Base-by-base conservation (phyloP, 1,284 basidiomycete species). In the Sutorius eximius region DNA sequence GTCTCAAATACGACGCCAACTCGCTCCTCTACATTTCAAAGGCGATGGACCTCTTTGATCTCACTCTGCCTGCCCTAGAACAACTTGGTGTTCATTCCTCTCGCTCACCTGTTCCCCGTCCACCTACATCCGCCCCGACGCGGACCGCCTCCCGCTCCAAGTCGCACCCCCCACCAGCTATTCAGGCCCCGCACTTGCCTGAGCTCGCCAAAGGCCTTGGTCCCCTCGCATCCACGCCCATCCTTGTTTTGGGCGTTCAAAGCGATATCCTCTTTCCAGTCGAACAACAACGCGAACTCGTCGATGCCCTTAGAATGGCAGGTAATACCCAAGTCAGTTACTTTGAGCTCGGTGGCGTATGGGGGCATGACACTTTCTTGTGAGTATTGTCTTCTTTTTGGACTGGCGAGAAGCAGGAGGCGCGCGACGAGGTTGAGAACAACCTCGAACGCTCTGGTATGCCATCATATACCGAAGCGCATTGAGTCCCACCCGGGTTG, bases 11-110 rank as follows among this genome's bases (percentile, higher is more conserved):
- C 74, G 96, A 99, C 71, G 96, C 97, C 56, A 99, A 99, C 76
- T 97, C 94, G 3, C 87, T 99, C 71, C 95, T 99, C 65, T 99
- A 99, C 77, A 86, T 98, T 59, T 94, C 91, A 20, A 99, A 99
- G 76, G 96, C 97, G 18, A 99, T 99, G 96, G 96, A 99, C 72
- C 80, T 99, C 2, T 99, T 99, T 72, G 96, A 98, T 75, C 89
- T 99, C 85, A 94, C 93, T 0, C 78, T 80, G 5, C 82, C 91
- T 24, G 83, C 93, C 5, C 80, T 99, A 4, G 72, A 80, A 38
- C 82, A 86, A 40, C 81, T 98, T 20, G 78, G 81, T 38, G 72
- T 89, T 45, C 59, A 61, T 24, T 62, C 74, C 53, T 75, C 71
- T 24, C 67, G 66, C 27, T 62, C 67, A 52, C 61, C 67, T 58